phyloP scores from a whole-genome alignment of 2,329 filamentous ascomycete species.

The Dactylellina sp. region DNA sequence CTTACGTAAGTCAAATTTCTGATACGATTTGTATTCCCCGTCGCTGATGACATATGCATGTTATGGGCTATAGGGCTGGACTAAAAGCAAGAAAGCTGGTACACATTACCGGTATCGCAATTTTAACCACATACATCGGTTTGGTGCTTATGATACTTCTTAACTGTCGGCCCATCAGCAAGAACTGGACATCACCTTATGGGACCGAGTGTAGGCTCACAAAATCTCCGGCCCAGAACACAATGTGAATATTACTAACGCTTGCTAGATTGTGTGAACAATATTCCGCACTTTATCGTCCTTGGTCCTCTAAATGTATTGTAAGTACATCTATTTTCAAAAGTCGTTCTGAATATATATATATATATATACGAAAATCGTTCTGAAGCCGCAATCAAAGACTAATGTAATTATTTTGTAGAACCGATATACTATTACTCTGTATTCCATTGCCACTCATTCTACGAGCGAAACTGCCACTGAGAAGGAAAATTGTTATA shows the following conservation, averaged over 20 bases:
- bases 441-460: slow-evolving; percentile 54
- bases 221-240: neutral
- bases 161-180: slow-evolving; percentile 51
- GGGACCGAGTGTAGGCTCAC: slow-evolving; percentile 34
- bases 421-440: slow-evolving; percentile 53
- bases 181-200: slow-evolving; percentile 55
- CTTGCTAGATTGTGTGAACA: slow-evolving; percentile 46
- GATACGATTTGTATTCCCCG: neutral
- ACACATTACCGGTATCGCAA: slow-evolving; percentile 36
- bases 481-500: slow-evolving; percentile 44
- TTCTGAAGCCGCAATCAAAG: neutral
- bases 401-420: neutral
- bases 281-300: slow-evolving; percentile 52
- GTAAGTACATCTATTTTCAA: slow-evolving; percentile 10
- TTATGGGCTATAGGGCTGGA: slow-evolving; percentile 42
- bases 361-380: too few species aligned
- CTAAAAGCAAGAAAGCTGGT: slow-evolving; percentile 46
- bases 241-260: neutral
- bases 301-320: slow-evolving; percentile 49
- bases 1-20: slow-evolving; percentile 35
- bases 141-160: slow-evolving; percentile 47
- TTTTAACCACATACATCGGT: slow-evolving; percentile 38
- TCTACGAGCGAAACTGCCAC: slow-evolving; percentile 27
- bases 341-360: too few species aligned
- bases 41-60: too few species aligned